Base-by-base conservation (phyloP, 768 basidiomycete genomes). In the Amanita inopinata region DNA sequence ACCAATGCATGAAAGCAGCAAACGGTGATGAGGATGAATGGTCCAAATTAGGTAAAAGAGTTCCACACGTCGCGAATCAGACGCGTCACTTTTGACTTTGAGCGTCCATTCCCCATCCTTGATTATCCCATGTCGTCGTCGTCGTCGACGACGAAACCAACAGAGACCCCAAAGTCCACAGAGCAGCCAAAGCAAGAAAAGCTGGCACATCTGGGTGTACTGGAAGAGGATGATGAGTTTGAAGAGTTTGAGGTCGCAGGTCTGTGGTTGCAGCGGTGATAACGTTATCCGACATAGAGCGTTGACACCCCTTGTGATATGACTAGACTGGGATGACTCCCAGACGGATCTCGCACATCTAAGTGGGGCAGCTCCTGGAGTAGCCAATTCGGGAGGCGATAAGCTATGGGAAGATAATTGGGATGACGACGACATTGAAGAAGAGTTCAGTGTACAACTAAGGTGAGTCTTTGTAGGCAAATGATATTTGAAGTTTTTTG, bases 391-490 rank as follows among this genome's bases (percentile, higher is more conserved):
- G 24, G 82, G 82, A 31, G 85, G 86, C 12, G 82, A 96, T 61
- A 88, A 91, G 55, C 67, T 99, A 8, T 99, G 96, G 96, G 96
- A 99, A 68, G 96, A 98, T 53, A 97, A 97, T 59, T 99, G 96
- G 96, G 96, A 99, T 55, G 96, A 99, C 53, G 96, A 99, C 64
- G 94, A 98, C 62, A 81, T 96, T 48, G 94, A 94, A 59, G 93
- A 97, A 53, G 91, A 96, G 51, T 99, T 99, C 58, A 92, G 89
- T 53, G 80, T 87, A 40, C 91, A 96, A 63, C 67, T 99, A 52
- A 78, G 96, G 96, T 93, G 57, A 52, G 85, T 66, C 8, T 19
- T 6, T 5, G 10, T 28, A 2, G 15, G 18, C 20, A 20, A 32
- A 11, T 37, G 15, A 8, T 11, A 5, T 15, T 17, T 45, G 14